These are phyloP conservation scores for Amauroascus verrucosus DNA, from an alignment of 2,329 filamentous ascomycete species.

Conservation along the genomic window DNA sequence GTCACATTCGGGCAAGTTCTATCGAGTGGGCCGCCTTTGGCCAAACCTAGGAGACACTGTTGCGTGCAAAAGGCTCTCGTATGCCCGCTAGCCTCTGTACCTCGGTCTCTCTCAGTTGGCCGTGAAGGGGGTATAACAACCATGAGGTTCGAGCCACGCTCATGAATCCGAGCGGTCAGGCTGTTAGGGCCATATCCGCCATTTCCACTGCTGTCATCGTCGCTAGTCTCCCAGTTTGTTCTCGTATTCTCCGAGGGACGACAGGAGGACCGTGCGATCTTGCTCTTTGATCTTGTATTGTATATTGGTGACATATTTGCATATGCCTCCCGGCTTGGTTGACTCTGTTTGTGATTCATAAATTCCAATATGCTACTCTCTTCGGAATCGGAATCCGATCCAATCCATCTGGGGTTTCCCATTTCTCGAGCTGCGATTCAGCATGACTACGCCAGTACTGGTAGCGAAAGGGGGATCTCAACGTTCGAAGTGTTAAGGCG, in stretches of 20 bases:
- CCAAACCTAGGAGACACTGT: conserved; percentile 32
- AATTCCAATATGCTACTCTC: no score
- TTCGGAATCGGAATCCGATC: no score
- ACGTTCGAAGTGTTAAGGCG: conserved; percentile 24
- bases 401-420: no score
- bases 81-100: background rate
- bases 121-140: conserved; percentile 11
- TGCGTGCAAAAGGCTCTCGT: conserved; percentile 31
- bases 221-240: background rate
- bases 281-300: conserved; percentile 8
- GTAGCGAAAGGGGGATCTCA: conserved; percentile 16
- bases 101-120: background rate
- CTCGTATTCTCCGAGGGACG: no score
- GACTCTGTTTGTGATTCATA: no score
- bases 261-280: no score
- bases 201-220: background rate
- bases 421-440: conserved; percentile 16
- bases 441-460: conserved; percentile 18
- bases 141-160: conserved; percentile 10
- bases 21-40: conserved; percentile 25
- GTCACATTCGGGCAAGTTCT: conserved; percentile 31
- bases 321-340: no score
- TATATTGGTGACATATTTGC: background rate
- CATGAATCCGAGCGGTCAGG: background rate
- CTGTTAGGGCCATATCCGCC: conserved; percentile 1